Base-by-base conservation (phyloP, 768 basidiomycete genomes). In the Mrakia frigida region DNA sequence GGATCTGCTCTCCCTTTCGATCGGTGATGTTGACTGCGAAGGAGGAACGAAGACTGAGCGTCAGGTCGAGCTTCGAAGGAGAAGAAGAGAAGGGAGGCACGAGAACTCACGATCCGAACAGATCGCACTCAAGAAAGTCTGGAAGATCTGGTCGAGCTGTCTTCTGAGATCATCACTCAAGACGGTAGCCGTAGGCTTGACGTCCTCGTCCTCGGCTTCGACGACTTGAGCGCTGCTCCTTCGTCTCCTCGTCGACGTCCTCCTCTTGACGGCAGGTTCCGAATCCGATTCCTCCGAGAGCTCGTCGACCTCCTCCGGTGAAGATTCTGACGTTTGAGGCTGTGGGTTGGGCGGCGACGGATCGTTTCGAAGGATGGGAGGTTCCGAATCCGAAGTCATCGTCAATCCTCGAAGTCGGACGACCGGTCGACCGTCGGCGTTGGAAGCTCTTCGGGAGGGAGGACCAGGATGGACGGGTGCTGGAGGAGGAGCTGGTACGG, bases 1-100 rank as follows among this genome's bases (percentile, higher is more conserved):
- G 96, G 76, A 99, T 94, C 61, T 92, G 90, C 83, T 99, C 96
- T 70, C 96, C 96, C 83, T 99, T 99, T 41, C 88, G 87, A 82
- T 98, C 97, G 69, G 90, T 91, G 6, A 92, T 91, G 76, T 97
- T 93, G 84, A 98, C 94, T 98, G 78, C 37, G 23, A 14, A 61
- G 6, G 7, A 60, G 31, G 31, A 13, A 46, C 70, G 18, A 7
- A 14, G 16, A 39, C 23, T 25, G 61, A 23, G 25, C 4, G n/a
- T 18, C 25, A 75, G 52, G 3, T 61, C 46, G 25, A 43, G 25
- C 18, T 6, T 46, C 39, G n/a, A 71, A 28, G 31, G 5, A 25
- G 11, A 50, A 13, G 28, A 14, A 72, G n/a, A 25, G 33, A 56
- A 11, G 31, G 10, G 9, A 61, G 21, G 10, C 16, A 46, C 0